Evolutionary conservation across 2,329 filamentous ascomycete genomes (phyloP).

Genomic region (Neonectria magnoliae): DNA sequence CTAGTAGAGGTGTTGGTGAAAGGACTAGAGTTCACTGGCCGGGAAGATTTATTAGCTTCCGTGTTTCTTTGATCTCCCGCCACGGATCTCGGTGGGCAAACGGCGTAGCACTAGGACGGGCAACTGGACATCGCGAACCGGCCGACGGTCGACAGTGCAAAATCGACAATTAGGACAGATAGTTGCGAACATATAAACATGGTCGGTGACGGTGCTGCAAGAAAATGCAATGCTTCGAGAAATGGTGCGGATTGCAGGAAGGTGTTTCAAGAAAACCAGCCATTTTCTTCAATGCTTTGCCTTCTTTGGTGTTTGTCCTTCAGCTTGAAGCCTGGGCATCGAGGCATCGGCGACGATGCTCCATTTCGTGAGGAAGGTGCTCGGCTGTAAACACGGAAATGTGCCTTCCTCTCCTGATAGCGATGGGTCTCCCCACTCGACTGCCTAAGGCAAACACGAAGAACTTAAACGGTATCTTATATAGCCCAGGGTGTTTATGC

Average conservation of each 20-base stretch:
- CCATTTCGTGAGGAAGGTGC: not conserved
- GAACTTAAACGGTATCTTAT: not conserved
- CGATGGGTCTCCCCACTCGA: not conserved
- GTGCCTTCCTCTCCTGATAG: not conserved
- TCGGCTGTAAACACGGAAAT: not conserved
- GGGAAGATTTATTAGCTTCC: not conserved
- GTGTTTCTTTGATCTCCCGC: not conserved
- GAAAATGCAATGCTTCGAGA: not conserved
- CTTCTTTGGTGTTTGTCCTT: not conserved
- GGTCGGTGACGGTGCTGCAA: not conserved
- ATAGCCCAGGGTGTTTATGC: not conserved
- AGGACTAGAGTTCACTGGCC: not conserved
- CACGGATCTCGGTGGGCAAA: slow-evolving; percentile 21
- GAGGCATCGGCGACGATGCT: not conserved
- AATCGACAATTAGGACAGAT: not conserved
- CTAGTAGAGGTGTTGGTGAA: not conserved
- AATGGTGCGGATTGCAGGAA: too few relatives aligned
- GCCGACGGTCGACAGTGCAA: not conserved
- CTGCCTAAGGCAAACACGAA: not conserved
- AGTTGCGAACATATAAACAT: not conserved
- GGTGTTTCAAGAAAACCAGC: not conserved
- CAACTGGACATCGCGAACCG: slow-evolving; percentile 2
- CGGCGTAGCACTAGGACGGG: slow-evolving; percentile 15
- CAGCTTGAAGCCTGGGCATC: not conserved
- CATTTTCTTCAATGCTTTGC: not conserved